Evolutionary conservation across 495 filamentous ascomycete genomes (phyloP).

Genomic region (Penicillium steckii): DNA sequence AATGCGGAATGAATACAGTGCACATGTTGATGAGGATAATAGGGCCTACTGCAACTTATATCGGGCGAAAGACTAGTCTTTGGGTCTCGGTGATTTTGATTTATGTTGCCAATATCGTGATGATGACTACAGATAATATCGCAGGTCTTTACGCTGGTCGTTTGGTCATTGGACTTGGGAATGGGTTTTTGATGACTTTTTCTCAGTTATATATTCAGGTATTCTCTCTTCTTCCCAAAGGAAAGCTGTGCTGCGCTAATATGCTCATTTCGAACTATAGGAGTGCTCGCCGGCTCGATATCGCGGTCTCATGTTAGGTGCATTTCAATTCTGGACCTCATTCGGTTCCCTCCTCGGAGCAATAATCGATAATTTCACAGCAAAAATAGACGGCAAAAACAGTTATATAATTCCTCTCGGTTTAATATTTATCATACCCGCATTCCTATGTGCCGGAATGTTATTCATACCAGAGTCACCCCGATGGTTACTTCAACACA

Average conservation of each 20-base stretch:
- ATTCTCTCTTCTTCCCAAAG: background rate
- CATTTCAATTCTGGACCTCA: slow-evolving; percentile 48
- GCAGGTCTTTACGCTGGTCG: slow-evolving; percentile 55
- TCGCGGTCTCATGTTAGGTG: slow-evolving; percentile 50
- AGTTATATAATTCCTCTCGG: slow-evolving; percentile 58
- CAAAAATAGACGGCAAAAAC: slow-evolving; percentile 37
- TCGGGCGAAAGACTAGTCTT: slow-evolving; percentile 48
- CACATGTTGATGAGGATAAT: background rate
- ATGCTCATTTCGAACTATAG: slow-evolving; percentile 14
- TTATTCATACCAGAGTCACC: slow-evolving; percentile 65
- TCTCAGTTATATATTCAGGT: slow-evolving; percentile 58
- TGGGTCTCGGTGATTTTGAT: slow-evolving; percentile 51
- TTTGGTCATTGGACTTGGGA: slow-evolving; percentile 55
- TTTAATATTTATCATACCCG: slow-evolving; percentile 56
- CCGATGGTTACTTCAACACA: slow-evolving; percentile 57
- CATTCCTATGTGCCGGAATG: slow-evolving; percentile 47
- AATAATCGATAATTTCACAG: slow-evolving; percentile 61
- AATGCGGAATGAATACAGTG: background rate
- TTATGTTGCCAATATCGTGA: slow-evolving; percentile 50
- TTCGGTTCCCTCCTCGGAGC: slow-evolving; percentile 58
- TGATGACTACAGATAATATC: slow-evolving; percentile 55
- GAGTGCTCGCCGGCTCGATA: slow-evolving; percentile 52
- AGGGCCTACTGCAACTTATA: slow-evolving; percentile 47
- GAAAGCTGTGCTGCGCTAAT: background rate
- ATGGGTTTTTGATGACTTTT: slow-evolving; percentile 60